Percentiles rank a stretch among this genome's conserved stretches.
phyloP scores from a whole-genome alignment of 2,329 filamentous ascomycete species.

The Thielaviopsis euricoi region DNA sequence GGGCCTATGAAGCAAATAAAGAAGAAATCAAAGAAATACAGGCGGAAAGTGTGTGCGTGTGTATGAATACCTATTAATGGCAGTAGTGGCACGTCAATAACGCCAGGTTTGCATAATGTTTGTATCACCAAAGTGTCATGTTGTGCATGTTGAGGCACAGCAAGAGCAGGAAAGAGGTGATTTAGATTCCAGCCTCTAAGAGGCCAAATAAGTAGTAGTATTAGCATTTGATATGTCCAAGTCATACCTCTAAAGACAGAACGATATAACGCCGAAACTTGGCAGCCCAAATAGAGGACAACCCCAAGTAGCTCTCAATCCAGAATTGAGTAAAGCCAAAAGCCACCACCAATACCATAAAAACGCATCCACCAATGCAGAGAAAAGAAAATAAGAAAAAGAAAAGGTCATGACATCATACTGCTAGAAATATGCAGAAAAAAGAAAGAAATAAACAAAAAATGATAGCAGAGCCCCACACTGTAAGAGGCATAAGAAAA shows the following conservation, averaged over 20 bases:
- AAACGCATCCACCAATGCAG: not conserved
- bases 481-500: not conserved
- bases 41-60: not conserved
- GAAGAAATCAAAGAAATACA: not conserved
- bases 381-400: constrained; percentile 1
- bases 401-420: constrained; percentile 6
- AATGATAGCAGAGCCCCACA: not conserved
- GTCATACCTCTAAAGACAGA: not conserved
- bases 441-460: not conserved
- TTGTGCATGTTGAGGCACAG: not conserved
- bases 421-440: not conserved
- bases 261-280: not conserved
- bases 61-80: no score
- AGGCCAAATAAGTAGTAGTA: not conserved
- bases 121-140: not conserved
- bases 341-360: no score
- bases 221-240: not conserved
- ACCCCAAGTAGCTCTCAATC: no score
- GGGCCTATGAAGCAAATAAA: not conserved
- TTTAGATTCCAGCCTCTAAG: not conserved
- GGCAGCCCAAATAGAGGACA: no score
- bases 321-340: not conserved
- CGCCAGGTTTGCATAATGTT: not conserved
- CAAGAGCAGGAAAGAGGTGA: not conserved
- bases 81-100: no score